These are phyloP conservation scores for Pseudozyma hubeiensis DNA, from an alignment of 1,284 basidiomycete genomes.

Conservation along the genomic window DNA sequence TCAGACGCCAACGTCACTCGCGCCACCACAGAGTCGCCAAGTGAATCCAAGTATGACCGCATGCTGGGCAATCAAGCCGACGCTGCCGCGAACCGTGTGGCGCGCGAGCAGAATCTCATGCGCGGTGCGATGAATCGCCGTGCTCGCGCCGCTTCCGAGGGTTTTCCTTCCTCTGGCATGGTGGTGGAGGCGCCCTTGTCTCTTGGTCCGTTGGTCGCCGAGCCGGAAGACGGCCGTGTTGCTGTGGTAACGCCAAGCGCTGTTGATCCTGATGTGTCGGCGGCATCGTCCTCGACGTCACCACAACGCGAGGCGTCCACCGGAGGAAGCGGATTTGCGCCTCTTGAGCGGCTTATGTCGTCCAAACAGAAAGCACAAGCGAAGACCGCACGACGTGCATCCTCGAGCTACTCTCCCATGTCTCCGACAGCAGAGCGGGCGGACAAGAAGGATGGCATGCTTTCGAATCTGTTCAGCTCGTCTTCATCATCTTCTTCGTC, in stretches of 20 bases:
- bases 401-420: slow-evolving; percentile 35
- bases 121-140: slow-evolving; percentile 37
- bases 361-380: slow-evolving; percentile 49
- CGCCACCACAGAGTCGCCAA: slow-evolving; percentile 39
- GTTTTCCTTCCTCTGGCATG: slow-evolving; percentile 23
- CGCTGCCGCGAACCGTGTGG: slow-evolving; percentile 28
- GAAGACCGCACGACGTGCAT: slow-evolving; percentile 38
- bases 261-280: slow-evolving; percentile 3
- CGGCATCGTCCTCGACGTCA: slow-evolving; percentile 1
- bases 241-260: slow-evolving; percentile 13
- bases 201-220: slow-evolving; percentile 11
- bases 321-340: slow-evolving; percentile 36
- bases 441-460: slow-evolving; percentile 41
- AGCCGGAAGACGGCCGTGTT: slow-evolving; percentile 13
- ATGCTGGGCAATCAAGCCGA: slow-evolving; percentile 30
- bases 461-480: slow-evolving; percentile 37
- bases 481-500: slow-evolving; percentile 15
- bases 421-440: slow-evolving; percentile 25
- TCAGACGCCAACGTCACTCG: slow-evolving; percentile 5
- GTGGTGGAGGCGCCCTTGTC: slow-evolving; percentile 21
- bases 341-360: slow-evolving; percentile 46
- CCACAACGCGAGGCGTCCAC: slow-evolving; percentile 15
- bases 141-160: slow-evolving; percentile 43
- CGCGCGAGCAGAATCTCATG: slow-evolving; percentile 32
- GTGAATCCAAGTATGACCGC: slow-evolving; percentile 34